phyloP scores from a whole-genome alignment of 148 eudicot species.

The Chenopodium album region DNA sequence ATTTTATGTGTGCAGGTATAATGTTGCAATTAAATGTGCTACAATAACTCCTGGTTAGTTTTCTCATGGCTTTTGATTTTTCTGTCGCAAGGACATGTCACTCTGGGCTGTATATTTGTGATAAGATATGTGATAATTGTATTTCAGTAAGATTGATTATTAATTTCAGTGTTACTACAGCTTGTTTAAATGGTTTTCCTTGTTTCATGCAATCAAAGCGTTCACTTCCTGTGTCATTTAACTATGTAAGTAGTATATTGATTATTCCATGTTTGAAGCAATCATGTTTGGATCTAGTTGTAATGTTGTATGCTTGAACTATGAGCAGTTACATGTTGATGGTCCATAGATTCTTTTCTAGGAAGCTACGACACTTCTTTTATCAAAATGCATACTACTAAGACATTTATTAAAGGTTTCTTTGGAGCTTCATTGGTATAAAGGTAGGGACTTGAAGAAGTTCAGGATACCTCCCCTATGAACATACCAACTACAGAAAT shows the following conservation, averaged over 20 bases:
- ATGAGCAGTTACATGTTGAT: too few relatives aligned
- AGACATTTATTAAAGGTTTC: too few relatives aligned
- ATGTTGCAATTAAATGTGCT: slow-evolving; percentile 92
- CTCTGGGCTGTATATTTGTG: too few relatives aligned
- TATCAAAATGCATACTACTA: too few relatives aligned
- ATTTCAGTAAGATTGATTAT: not conserved
- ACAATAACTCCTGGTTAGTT: slow-evolving; percentile 88
- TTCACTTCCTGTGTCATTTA: not conserved
- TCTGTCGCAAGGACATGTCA: not conserved
- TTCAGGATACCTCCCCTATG: too few relatives aligned
- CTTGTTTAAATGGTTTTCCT: not conserved
- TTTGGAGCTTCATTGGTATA: too few relatives aligned
- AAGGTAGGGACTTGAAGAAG: too few relatives aligned
- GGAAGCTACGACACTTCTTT: too few relatives aligned
- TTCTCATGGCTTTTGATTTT: not conserved
- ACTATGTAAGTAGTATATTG: not conserved
- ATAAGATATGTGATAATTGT: not conserved
- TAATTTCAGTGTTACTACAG: not conserved
- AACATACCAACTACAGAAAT: too few relatives aligned
- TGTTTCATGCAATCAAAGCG: not conserved
- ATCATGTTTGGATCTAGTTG: too few relatives aligned
- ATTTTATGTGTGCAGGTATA: slow-evolving; percentile 54
- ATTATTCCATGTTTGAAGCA: not conserved
- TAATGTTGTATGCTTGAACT: too few relatives aligned
- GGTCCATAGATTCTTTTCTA: too few relatives aligned